phyloP scores from a whole-genome alignment of 495 filamentous ascomycete genomes.

The Penicillium daleae region DNA sequence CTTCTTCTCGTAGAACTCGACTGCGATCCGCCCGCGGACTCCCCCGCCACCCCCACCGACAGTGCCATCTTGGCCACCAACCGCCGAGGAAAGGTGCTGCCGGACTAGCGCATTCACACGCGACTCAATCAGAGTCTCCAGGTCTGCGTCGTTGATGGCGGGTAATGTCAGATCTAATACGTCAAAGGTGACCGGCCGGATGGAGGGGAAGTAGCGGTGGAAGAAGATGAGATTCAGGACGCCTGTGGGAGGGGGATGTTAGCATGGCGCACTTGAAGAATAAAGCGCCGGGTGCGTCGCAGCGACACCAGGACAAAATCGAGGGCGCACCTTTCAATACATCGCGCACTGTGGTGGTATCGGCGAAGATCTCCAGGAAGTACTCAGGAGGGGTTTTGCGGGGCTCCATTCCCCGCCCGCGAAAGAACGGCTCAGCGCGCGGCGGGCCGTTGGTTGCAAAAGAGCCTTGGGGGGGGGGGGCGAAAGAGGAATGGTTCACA shows the following conservation, averaged over 20 bases:
- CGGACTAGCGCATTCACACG: slow-evolving; percentile 76
- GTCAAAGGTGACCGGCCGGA: slow-evolving; percentile 83
- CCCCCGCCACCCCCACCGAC: slow-evolving; percentile 41
- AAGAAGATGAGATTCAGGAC: slow-evolving; percentile 99
- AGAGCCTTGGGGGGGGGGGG: slow-evolving; percentile 3
- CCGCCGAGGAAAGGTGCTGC: slow-evolving; percentile 51
- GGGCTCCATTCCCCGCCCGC: slow-evolving; percentile 57
- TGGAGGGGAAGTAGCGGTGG: slow-evolving; percentile 91
- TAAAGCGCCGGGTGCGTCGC: background rate
- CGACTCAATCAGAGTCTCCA: slow-evolving; percentile 91
- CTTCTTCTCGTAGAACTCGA: slow-evolving; percentile 95
- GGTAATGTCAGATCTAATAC: slow-evolving; percentile 91
- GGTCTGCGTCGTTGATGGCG: slow-evolving; percentile 81
- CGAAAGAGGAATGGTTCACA: slow-evolving; percentile 6
- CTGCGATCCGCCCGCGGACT: slow-evolving; percentile 77
- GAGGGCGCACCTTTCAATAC: slow-evolving; percentile 76
- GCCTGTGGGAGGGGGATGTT: slow-evolving; percentile 57
- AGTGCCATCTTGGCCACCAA: slow-evolving; percentile 52
- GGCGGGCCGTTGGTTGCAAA: slow-evolving; percentile 12
- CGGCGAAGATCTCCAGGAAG: slow-evolving; percentile 81
- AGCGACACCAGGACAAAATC: background rate
- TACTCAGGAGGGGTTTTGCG: slow-evolving; percentile 75
- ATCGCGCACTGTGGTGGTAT: slow-evolving; percentile 81
- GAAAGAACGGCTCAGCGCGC: slow-evolving; percentile 27
- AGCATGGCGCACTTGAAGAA: too few relatives aligned